Conservation (phyloP, 257 asterid genomes). For the Euphrasia confusa region DNA sequence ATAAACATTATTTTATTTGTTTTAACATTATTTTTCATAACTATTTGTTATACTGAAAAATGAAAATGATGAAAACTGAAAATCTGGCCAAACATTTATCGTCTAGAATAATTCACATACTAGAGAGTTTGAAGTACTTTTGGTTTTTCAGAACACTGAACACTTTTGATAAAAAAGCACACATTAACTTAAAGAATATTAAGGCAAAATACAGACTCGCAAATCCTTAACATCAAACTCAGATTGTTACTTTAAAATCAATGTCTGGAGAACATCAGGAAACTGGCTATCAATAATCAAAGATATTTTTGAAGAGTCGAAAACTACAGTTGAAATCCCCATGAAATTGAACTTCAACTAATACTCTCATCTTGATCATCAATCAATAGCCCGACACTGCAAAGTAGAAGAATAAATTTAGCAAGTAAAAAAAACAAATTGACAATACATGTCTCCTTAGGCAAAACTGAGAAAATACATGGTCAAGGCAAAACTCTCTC, state of each 20-base stretch:
- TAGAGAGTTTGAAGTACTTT: too few relatives aligned
- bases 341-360: not conserved
- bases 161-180: too few relatives aligned
- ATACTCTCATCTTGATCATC: conserved; percentile 19
- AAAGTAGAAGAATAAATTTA: conserved; percentile 6
- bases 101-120: too few relatives aligned
- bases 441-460: not conserved
- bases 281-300: conserved; percentile 8
- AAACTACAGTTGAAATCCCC: not conserved
- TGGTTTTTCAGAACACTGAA: too few relatives aligned
- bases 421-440: not conserved
- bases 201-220: not conserved
- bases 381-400: conserved; percentile 22
- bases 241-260: not conserved
- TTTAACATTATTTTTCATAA: too few relatives aligned
- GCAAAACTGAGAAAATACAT: too few relatives aligned
- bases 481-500: too few relatives aligned
- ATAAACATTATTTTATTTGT: too few relatives aligned
- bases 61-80: too few relatives aligned
- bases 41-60: too few relatives aligned
- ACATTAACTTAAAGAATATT: too few relatives aligned
- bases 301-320: conserved; percentile 5
- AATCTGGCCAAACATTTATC: too few relatives aligned
- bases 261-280: conserved; percentile 5
- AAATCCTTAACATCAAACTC: not conserved